These are phyloP conservation scores for Bondarzewia mesenterica DNA, from an alignment of 1,284 basidiomycete genomes.

Conservation along the genomic window DNA sequence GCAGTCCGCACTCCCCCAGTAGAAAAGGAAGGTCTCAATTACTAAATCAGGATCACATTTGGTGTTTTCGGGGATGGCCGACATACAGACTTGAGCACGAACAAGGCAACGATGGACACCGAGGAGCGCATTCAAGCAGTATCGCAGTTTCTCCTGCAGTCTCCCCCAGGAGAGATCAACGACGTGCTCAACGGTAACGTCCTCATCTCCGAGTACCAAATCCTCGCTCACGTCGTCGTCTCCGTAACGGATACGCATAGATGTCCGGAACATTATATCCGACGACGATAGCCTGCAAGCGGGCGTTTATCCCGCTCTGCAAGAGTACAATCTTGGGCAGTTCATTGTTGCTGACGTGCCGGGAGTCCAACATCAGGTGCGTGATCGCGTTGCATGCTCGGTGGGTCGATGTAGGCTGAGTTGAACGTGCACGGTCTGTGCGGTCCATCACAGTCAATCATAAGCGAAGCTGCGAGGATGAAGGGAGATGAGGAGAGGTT, in stretches of 20 bases:
- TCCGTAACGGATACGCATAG: slow-evolving; percentile 40
- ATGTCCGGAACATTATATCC: slow-evolving; percentile 81
- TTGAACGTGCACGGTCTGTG: slow-evolving; percentile 2
- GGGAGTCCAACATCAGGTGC: slow-evolving; percentile 62
- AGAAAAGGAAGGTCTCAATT: neutral
- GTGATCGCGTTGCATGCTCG: slow-evolving; percentile 4
- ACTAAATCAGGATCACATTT: neutral
- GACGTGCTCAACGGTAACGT: slow-evolving; percentile 80
- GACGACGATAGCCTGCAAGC: slow-evolving; percentile 77
- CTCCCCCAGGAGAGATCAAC: slow-evolving; percentile 92
- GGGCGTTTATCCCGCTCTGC: slow-evolving; percentile 68
- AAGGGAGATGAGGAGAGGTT: slow-evolving; percentile 57
- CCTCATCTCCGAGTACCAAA: slow-evolving; percentile 1
- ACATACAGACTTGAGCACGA: slow-evolving; percentile 1
- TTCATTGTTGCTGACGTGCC: slow-evolving; percentile 80
- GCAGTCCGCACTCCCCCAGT: neutral
- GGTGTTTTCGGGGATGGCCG: slow-evolving; percentile 1
- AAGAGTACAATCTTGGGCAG: slow-evolving; percentile 80
- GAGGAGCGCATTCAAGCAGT: slow-evolving; percentile 63
- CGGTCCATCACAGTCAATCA: slow-evolving; percentile 47
- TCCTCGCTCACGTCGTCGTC: slow-evolving; percentile 8
- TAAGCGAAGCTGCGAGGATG: slow-evolving; percentile 61
- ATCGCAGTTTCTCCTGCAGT: slow-evolving; percentile 75
- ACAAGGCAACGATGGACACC: slow-evolving; percentile 37
- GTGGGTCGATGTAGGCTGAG: neutral